Percentiles rank a stretch among this genome's conserved stretches.
These are phyloP conservation scores for Umbelopsis sp. DNA, from an alignment of 192 early-diverging fungal genomes.

Conservation along the genomic window DNA sequence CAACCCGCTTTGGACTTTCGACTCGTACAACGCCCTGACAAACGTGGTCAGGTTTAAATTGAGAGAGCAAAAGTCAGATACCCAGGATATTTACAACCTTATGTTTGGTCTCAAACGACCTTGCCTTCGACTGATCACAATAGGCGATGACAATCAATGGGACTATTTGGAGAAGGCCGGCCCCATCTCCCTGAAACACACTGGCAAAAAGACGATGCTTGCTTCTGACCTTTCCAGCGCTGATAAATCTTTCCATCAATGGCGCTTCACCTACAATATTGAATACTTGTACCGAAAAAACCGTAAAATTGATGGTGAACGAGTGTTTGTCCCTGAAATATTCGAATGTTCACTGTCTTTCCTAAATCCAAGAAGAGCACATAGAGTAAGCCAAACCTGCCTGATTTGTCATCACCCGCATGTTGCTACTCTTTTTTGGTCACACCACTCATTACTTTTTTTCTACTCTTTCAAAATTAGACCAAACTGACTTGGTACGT, in stretches of 20 bases:
- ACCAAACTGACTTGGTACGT: conserved; percentile 25
- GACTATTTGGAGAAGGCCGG: conserved; percentile 50
- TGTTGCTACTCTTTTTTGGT: background rate
- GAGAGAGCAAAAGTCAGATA: conserved; percentile 19
- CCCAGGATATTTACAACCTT: conserved; percentile 44
- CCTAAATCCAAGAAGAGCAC: conserved; percentile 45
- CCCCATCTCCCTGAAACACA: conserved; percentile 41
- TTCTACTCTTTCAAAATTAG: conserved; percentile 4
- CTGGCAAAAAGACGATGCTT: conserved; percentile 39
- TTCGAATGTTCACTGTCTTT: conserved; percentile 48
- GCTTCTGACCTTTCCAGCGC: conserved; percentile 42
- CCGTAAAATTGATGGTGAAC: conserved; percentile 45
- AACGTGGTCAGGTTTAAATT: conserved; percentile 41
- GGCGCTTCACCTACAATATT: conserved; percentile 46
- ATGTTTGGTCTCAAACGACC: conserved; percentile 47
- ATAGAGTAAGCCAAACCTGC: conserved; percentile 27
- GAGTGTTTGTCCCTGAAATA: conserved; percentile 40
- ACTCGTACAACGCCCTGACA: conserved; percentile 45
- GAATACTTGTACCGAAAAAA: conserved; percentile 44
- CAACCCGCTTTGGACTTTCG: conserved; percentile 44
- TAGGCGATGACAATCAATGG: conserved; percentile 43
- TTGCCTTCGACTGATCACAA: conserved; percentile 43
- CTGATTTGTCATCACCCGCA: too few relatives aligned
- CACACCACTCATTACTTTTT: background rate
- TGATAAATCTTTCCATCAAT: conserved; percentile 21